Evolutionary conservation across 208 protist species (phyloP), one percentile per base, ranked within the genome.

Genomic region (Crithidia bombi): DNA sequence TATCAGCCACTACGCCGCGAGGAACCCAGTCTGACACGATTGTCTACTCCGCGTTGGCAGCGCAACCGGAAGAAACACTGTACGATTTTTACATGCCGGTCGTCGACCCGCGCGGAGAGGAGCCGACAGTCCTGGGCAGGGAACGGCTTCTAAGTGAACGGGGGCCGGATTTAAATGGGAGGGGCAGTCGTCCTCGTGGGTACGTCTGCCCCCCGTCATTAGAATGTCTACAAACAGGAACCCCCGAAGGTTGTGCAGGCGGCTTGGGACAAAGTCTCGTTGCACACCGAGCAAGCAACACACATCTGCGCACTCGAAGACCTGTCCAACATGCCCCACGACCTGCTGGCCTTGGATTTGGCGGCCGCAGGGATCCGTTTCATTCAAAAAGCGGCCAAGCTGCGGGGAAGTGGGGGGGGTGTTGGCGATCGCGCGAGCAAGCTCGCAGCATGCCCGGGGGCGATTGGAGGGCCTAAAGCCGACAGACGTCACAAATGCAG

Each of bases 171-270:
- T 50, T 50, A 50, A 50, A 50, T n/a, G 44, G 44, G 44, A 50
- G 44, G 44, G 44, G 44, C 44, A 50, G 44, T 21, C 44, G 44
- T 50, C 44, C 10, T 9, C 44, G 44, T 50, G 44, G 44, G 44
- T 50, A 50, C 44, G 44, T 50, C 44, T 50, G 44, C n/a, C 44
- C 44, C 44, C 44, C 44, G 44, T 50, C 44, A 50, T n/a, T 50
- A n/a, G 44, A 10, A n/a, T 50, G 44, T 50, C 23, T 50, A 50
- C 44, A n/a, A 10, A 25, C 17, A n/a, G 23, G 23, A 50, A 50
- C 44, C 44, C 44, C 17, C 44, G 44, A 50, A 50, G 44, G 23
- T 21, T 9, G 14, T n/a, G 44, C 44, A 50, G 23, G 44, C 44
- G 23, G 44, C 44, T n/a, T 50, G 44, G 44, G 44, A 50, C 17